phyloP scores from a whole-genome alignment of 352 stramenopile genomes.

The Pythium scleroteichum region DNA sequence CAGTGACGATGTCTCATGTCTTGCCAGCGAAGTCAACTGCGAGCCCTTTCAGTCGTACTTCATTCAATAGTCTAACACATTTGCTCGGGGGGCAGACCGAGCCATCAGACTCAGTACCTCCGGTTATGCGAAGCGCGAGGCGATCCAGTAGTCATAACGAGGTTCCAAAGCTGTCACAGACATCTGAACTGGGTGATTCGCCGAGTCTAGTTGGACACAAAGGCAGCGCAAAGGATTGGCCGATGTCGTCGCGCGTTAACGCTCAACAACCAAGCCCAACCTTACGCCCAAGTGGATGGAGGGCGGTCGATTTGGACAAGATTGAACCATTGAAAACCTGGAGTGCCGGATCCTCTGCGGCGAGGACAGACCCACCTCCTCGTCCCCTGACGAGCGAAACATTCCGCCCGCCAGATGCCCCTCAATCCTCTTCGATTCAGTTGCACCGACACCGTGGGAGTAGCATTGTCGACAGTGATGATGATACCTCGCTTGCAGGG shows the following conservation, averaged over 20 bases:
- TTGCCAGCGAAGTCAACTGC: background rate
- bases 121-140: conserved; percentile 47
- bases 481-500: conserved; percentile 41
- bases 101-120: conserved; percentile 34
- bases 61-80: conserved; percentile 30
- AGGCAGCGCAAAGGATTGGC: conserved; percentile 42
- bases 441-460: conserved; percentile 14
- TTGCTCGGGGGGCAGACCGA: conserved; percentile 29
- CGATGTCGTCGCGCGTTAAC: conserved; percentile 10
- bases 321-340: conserved; percentile 79
- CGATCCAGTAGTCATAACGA: conserved; percentile 74
- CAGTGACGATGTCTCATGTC: background rate
- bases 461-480: conserved; percentile 17
- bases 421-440: conserved; percentile 30
- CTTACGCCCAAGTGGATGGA: conserved; percentile 35
- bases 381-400: conserved; percentile 50
- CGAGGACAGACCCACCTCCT: conserved; percentile 31
- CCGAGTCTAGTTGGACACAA: conserved; percentile 6
- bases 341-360: conserved; percentile 43
- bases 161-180: conserved; percentile 27
- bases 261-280: conserved; percentile 14
- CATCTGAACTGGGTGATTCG: conserved; percentile 3
- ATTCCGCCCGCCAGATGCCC: conserved; percentile 38
- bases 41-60: conserved; percentile 27
- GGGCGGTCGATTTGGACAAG: conserved; percentile 65